Percentiles rank a stretch among this genome's conserved stretches.
phyloP scores from a whole-genome alignment of 148 eudicot genomes.

The Chenopodium album region DNA sequence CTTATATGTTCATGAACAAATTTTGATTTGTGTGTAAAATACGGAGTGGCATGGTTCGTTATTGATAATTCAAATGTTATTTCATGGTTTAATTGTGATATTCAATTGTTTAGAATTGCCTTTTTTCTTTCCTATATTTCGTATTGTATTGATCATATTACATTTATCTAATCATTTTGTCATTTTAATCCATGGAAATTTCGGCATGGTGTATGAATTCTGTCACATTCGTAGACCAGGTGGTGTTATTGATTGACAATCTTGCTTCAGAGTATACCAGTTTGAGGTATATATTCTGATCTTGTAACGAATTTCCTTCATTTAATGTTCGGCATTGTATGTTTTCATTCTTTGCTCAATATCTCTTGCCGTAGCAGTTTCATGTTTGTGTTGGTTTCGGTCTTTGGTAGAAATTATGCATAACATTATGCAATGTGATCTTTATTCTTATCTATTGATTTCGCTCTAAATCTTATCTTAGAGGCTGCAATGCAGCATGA shows the following conservation, averaged over 20 bases:
- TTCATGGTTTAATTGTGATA: background rate
- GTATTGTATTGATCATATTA: background rate
- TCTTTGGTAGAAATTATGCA: background rate
- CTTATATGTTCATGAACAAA: too few relatives aligned
- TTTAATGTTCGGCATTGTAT: background rate
- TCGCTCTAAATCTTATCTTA: too few relatives aligned
- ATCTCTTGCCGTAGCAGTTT: background rate
- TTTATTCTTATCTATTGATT: too few relatives aligned
- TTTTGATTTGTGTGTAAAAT: too few relatives aligned
- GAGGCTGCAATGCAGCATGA: background rate
- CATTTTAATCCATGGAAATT: background rate
- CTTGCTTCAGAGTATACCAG: background rate
- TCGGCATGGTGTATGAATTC: background rate
- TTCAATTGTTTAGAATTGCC: background rate
- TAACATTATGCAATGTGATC: background rate
- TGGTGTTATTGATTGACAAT: background rate
- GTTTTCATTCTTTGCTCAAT: background rate
- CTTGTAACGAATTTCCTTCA: background rate
- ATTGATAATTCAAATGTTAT: background rate
- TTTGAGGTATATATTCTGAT: slow-evolving; percentile 9
- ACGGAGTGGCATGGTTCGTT: too few relatives aligned
- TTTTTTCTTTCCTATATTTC: background rate
- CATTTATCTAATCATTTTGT: background rate
- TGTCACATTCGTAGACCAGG: background rate
- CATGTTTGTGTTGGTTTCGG: background rate